A percentile compares a stretch with the other conserved stretches of the same genome.
These are phyloP conservation scores for Amoebophrya sp. DNA, from an alignment of 169 alveolate genomes.

Conservation along the genomic window DNA sequence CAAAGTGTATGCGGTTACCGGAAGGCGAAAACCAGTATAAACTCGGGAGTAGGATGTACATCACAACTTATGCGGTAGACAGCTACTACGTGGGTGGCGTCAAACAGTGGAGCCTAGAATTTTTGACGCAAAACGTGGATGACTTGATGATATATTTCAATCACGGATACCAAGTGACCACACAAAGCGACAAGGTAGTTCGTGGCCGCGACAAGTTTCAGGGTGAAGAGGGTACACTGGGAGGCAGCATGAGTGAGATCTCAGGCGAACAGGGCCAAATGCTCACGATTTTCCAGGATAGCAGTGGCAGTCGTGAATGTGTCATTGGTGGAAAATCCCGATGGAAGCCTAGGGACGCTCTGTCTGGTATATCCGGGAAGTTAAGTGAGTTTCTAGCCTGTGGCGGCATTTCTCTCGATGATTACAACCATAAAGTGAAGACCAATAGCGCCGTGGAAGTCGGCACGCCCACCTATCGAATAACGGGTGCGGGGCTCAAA, in stretches of 20 bases:
- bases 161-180: not conserved
- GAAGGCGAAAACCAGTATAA: not conserved
- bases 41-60: not conserved
- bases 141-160: not conserved
- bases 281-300: not conserved
- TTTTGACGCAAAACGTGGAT: not conserved
- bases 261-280: not conserved
- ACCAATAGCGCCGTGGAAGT: not conserved
- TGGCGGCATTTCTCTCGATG: not conserved
- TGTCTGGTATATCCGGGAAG: not conserved
- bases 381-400: not conserved
- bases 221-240: not conserved
- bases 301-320: not conserved
- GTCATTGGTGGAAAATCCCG: not conserved
- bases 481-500: not conserved
- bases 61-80: not conserved
- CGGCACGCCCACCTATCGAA: not conserved
- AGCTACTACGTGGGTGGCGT: not conserved
- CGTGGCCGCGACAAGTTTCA: conserved; percentile 19
- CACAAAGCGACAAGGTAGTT: not conserved
- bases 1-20: not conserved
- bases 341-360: not conserved
- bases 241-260: not conserved
- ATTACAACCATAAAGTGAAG: not conserved
- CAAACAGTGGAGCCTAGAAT: not conserved